Evolutionary conservation across 116 monocot genomes (phyloP), one percentile per base, ranked within the genome.

Genomic region (Trichopus zeylanicus): DNA sequence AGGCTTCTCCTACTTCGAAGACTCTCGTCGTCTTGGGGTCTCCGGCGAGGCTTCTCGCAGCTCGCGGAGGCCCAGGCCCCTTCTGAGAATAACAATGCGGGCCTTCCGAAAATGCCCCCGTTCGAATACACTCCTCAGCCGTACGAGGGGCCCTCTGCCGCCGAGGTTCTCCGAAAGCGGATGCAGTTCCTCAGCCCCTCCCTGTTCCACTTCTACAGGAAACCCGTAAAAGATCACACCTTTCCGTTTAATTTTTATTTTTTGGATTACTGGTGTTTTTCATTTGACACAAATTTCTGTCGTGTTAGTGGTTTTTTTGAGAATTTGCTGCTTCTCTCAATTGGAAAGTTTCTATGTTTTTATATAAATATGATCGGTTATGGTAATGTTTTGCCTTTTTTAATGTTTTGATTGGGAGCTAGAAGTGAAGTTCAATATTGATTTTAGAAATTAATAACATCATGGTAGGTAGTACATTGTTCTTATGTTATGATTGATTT

Each of bases 111-210:
- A 70, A 81, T 95, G 72, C 90, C 95, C 30, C 65, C 69, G 0
- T 95, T 90, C 56, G 81, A 81, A 51, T 84, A 95, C 72, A 48
- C 58, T 1, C 95, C 95, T 15, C 84, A 76, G 8, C 74, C 81
- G 1, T 95, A 95, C 66, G 69, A 79, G 8, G 95, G 95, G 16
- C 95, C 90, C 23, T 30, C 68, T 31, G 81, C 79, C 18, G 78
- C 62, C 5, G 95, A 90, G 75, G 81, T 95, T 52, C 30, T 84
- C 15, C 48, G 30, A 68, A 95, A 83, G 76, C 67, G 95, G 2
- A 21, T 69, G 7, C 57, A 84, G 79, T 87, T 67, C 67, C 87
- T 95, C 56, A 95, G 87, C 79, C 95, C 95, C 28, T 81, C 87
- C 26, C 1, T 87, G 56, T 86, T 75, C 64, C 54, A 79, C 60